Conservation (phyloP, 1,139 yeast genomes). For the Candida sanyaensis region DNA sequence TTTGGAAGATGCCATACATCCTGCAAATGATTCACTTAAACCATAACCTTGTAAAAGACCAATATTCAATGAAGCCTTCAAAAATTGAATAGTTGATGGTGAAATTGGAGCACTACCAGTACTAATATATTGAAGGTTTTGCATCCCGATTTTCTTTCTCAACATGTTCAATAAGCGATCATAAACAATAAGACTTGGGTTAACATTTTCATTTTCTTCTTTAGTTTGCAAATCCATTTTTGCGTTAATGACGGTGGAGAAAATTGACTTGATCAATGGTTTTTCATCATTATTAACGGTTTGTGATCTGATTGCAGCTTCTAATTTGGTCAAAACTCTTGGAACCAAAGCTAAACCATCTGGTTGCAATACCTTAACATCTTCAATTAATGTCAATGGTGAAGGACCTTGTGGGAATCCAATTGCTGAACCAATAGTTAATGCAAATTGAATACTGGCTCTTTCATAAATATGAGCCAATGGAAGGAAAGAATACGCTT, state of each 20-base stretch:
- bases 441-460: constrained; percentile 24
- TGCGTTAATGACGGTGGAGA: constrained; percentile 30
- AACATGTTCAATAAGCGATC: constrained; percentile 29
- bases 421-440: constrained; percentile 30
- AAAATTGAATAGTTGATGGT: constrained; percentile 40
- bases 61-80: constrained; percentile 39
- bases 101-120: constrained; percentile 50
- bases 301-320: constrained; percentile 47
- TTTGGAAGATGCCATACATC: constrained; percentile 30
- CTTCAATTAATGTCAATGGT: constrained; percentile 41
- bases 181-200: constrained; percentile 26
- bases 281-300: constrained; percentile 46
- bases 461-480: constrained; percentile 69
- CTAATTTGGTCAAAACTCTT: constrained; percentile 39
- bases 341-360: constrained; percentile 39
- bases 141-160: constrained; percentile 40
- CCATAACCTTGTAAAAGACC: constrained; percentile 50
- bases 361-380: constrained; percentile 37
- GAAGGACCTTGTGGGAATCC: constrained; percentile 45
- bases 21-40: constrained; percentile 49
- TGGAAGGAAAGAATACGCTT: constrained; percentile 23
- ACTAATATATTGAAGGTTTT: constrained; percentile 25
- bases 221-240: constrained; percentile 32
- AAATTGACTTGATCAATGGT: constrained; percentile 25
- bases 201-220: constrained; percentile 8